Evolutionary conservation across 2,329 filamentous ascomycete species (phyloP).

Genomic region (Ophiognomonia clavigignenti-juglandacearum): DNA sequence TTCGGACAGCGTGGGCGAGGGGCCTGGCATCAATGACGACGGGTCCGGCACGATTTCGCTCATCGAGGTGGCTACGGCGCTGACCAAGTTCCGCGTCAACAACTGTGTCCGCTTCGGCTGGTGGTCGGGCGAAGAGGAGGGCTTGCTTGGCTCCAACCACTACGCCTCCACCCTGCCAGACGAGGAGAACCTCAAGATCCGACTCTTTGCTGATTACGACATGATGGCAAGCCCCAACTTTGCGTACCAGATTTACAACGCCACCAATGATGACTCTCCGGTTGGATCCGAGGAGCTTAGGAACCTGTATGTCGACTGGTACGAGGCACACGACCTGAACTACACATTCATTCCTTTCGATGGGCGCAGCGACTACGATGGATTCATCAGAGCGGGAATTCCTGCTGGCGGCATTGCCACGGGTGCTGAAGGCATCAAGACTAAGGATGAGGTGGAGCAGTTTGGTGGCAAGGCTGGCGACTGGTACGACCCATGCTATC

Average conservation of each 20-base stretch:
- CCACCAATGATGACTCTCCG: conserved; percentile 67
- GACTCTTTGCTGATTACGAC: conserved; percentile 66
- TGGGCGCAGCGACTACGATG: conserved; percentile 74
- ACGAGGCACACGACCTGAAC: conserved; percentile 54
- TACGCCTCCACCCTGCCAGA: conserved; percentile 51
- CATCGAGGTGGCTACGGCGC: conserved; percentile 57
- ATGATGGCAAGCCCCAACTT: conserved; percentile 66
- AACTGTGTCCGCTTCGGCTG: conserved; percentile 65
- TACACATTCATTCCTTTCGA: conserved; percentile 71
- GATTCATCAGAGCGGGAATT: conserved; percentile 69
- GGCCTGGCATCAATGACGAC: conserved; percentile 74
- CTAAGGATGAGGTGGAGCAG: conserved; percentile 54
- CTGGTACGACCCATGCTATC: conserved; percentile 56
- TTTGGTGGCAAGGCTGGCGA: conserved; percentile 68
- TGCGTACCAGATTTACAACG: conserved; percentile 65
- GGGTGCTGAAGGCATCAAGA: conserved; percentile 74
- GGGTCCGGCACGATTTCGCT: conserved; percentile 62
- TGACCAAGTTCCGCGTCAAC: conserved; percentile 52
- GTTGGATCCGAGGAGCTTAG: conserved; percentile 65
- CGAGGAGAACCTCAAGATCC: conserved; percentile 58
- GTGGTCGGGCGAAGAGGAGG: conserved; percentile 65
- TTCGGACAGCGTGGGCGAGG: conserved; percentile 57
- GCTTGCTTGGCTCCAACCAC: conserved; percentile 58
- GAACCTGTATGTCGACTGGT: conserved; percentile 64
- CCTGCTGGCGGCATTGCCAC: conserved; percentile 73